These are phyloP conservation scores for Colletotrichum lindemuthianum DNA, from an alignment of 2,329 filamentous ascomycete genomes.

Conservation along the genomic window DNA sequence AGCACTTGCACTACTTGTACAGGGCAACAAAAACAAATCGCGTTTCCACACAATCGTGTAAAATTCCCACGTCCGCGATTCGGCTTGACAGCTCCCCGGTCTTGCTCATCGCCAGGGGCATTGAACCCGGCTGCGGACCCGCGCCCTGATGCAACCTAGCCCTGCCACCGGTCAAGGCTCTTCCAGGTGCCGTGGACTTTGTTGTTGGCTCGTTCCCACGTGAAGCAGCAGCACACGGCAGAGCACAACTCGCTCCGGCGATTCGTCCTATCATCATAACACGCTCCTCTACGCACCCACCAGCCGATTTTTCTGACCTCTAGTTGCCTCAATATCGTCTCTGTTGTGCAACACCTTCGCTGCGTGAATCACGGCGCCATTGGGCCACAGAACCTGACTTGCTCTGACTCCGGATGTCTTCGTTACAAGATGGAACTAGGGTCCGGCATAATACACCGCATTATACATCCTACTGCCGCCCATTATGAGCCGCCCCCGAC, in stretches of 20 bases:
- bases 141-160: conserved; percentile 6
- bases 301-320: conserved; percentile 8
- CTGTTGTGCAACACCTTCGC: conserved; percentile 27
- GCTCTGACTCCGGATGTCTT: conserved; percentile 31
- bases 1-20: not conserved
- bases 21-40: conserved; percentile 29
- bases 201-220: not conserved
- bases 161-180: conserved; percentile 10
- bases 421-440: conserved; percentile 62
- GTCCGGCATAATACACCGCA: conserved; percentile 61
- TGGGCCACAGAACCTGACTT: conserved; percentile 9
- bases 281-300: conserved; percentile 18
- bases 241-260: not conserved
- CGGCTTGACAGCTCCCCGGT: conserved; percentile 1
- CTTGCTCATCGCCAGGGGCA: conserved; percentile 8
- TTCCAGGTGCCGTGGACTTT: not conserved
- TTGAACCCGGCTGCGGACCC: not conserved
- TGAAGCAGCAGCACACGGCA: not conserved
- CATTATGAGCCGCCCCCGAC: not conserved
- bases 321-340: conserved; percentile 8
- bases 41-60: conserved; percentile 15
- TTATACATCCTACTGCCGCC: conserved; percentile 67
- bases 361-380: conserved; percentile 17
- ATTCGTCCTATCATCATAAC: conserved; percentile 12
- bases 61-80: conserved; percentile 17